A percentile compares a stretch with the other conserved stretches of the same genome.
phyloP scores from a whole-genome alignment of 225 moss, liverwort and hornwort species.

The Sphagnum tenellum region DNA sequence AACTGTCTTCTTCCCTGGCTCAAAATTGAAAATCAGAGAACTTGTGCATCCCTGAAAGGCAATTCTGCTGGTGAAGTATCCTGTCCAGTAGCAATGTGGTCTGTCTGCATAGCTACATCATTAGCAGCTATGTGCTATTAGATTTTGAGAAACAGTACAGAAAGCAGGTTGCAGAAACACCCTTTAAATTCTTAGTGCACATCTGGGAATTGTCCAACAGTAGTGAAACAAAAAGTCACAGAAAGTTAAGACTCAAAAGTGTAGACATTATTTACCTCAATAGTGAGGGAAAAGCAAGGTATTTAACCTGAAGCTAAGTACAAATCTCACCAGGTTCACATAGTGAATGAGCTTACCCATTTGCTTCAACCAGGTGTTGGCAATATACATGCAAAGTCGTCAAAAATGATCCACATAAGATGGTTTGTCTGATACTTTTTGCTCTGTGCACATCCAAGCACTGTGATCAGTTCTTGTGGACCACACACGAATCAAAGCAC shows the following conservation, averaged over 20 bases:
- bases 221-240: too few relatives aligned
- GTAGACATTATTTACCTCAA: too few relatives aligned
- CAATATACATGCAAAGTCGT: constrained; percentile 84
- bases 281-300: too few relatives aligned
- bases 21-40: constrained; percentile 50
- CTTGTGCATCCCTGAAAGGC: constrained; percentile 80
- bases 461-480: too few relatives aligned
- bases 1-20: constrained; percentile 85
- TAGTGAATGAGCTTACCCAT: constrained; percentile 97
- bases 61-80: constrained; percentile 85
- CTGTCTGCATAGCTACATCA: constrained; percentile 69
- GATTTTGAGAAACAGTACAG: too few relatives aligned
- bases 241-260: too few relatives aligned
- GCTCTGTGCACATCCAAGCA: constrained; percentile 25
- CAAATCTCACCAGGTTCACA: constrained; percentile 51
- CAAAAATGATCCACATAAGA: constrained; percentile 95
- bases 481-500: too few relatives aligned
- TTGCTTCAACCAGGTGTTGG: constrained; percentile 95
- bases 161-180: too few relatives aligned
- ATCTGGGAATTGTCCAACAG: too few relatives aligned
- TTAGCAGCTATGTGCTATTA: too few relatives aligned
- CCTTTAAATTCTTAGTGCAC: too few relatives aligned
- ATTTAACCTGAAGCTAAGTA: too few relatives aligned
- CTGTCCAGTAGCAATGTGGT: constrained; percentile 92
- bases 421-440: constrained; percentile 66